Percentiles rank a stretch among this genome's conserved stretches.
These are phyloP conservation scores for Anthracocystis setariae DNA, from an alignment of 1,284 basidiomycete genomes.

Conservation along the genomic window DNA sequence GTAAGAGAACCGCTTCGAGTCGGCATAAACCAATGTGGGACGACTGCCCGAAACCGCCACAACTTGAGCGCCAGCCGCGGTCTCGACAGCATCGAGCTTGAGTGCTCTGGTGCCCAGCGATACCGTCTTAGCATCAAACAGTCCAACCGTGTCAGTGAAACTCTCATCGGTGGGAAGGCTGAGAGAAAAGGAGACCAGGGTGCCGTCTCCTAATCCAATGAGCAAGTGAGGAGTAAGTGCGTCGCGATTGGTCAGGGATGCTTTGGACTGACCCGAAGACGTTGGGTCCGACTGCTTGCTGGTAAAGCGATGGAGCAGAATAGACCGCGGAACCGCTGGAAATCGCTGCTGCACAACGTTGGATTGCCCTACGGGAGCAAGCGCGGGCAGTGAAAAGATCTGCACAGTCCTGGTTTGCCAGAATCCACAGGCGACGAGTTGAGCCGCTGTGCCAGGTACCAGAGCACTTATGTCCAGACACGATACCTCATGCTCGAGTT, in stretches of 20 bases:
- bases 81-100: conserved; percentile 70
- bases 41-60: conserved; percentile 64
- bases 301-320: conserved; percentile 78
- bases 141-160: conserved; percentile 43
- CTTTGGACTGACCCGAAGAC: neutral
- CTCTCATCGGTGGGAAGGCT: conserved; percentile 50
- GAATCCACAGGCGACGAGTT: conserved; percentile 75
- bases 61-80: conserved; percentile 40
- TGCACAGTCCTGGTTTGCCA: conserved; percentile 79
- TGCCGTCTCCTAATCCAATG: conserved; percentile 82
- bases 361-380: conserved; percentile 67
- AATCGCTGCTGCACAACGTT: conserved; percentile 23
- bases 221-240: conserved; percentile 72
- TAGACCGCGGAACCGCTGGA: conserved; percentile 74
- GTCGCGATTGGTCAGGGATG: conserved; percentile 22
- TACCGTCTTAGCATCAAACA: conserved; percentile 73
- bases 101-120: conserved; percentile 79
- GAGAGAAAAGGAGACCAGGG: conserved; percentile 75
- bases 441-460: conserved; percentile 22
- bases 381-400: conserved; percentile 72
- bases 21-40: conserved; percentile 60
- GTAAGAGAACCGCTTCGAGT: conserved; percentile 59
- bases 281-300: conserved; percentile 11
- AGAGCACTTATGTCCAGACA: conserved; percentile 65
- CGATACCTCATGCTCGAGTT: conserved; percentile 61